Conservation (phyloP, 306 rosid genomes). For the Fragaria nilgerrensis region DNA sequence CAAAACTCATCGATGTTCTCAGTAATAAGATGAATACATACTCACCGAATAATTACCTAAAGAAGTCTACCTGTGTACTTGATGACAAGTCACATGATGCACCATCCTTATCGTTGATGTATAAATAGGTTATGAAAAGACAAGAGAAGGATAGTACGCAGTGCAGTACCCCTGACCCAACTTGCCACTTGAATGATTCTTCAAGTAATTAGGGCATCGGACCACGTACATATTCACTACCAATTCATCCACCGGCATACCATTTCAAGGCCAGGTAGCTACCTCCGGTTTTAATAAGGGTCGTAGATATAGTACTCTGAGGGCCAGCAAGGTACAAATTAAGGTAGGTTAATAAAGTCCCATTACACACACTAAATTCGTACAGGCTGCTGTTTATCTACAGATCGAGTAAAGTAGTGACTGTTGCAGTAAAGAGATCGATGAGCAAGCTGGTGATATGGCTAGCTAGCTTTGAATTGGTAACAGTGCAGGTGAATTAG, state of each 20-base stretch:
- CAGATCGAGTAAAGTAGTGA: background rate
- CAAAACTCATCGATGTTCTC: background rate
- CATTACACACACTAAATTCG: background rate
- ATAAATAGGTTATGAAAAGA: background rate
- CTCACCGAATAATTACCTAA: background rate
- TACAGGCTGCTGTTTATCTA: background rate
- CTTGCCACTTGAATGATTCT: slow-evolving; percentile 6
- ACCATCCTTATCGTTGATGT: background rate
- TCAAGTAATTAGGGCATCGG: slow-evolving; percentile 4
- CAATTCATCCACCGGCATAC: background rate
- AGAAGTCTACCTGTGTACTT: background rate
- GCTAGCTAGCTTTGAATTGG: slow-evolving; percentile 1
- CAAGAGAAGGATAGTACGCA: background rate
- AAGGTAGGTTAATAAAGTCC: background rate
- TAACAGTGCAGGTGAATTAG: background rate
- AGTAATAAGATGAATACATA: background rate
- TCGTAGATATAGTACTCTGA: background rate
- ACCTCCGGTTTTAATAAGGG: background rate
- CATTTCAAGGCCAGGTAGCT: background rate
- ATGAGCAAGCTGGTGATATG: background rate
- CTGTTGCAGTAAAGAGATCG: background rate
- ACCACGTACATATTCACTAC: background rate
- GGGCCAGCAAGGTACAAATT: background rate
- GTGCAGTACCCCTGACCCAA: background rate
- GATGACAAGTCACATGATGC: background rate